Evolutionary conservation across 305 asterid species (phyloP).

Genomic region (Fraxinus platypoda): DNA sequence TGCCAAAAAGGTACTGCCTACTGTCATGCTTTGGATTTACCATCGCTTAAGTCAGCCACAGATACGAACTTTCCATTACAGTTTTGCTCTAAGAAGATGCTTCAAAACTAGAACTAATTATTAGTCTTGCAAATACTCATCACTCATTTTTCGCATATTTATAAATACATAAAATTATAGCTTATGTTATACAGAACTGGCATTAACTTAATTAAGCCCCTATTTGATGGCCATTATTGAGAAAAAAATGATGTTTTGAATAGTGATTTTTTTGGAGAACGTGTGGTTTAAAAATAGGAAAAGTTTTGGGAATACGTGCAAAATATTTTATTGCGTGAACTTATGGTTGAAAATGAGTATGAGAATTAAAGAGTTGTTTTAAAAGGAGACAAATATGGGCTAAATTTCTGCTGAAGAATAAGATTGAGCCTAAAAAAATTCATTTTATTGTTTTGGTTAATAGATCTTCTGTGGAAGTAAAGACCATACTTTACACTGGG

Average conservation of each 20-base stretch:
- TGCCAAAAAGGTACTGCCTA: slow-evolving; percentile 73
- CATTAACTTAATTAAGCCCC: too few relatives aligned
- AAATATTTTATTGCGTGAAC: too few relatives aligned
- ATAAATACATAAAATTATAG: slow-evolving; percentile 10
- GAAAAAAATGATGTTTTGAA: too few relatives aligned
- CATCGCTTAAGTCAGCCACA: background rate
- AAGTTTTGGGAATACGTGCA: too few relatives aligned
- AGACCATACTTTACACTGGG: slow-evolving; percentile 69
- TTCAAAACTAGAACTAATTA: background rate
- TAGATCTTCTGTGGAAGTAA: slow-evolving; percentile 87
- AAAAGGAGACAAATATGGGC: background rate
- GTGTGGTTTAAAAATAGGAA: too few relatives aligned
- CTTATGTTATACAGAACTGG: background rate
- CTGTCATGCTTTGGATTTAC: slow-evolving; percentile 3
- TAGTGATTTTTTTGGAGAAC: too few relatives aligned
- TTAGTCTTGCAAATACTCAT: background rate
- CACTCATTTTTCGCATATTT: background rate
- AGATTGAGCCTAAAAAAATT: background rate
- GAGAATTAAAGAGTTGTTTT: too few relatives aligned
- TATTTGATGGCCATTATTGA: too few relatives aligned
- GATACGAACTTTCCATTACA: background rate
- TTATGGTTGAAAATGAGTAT: too few relatives aligned
- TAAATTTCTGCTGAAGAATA: background rate
- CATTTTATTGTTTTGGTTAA: slow-evolving; percentile 22
- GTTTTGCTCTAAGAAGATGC: background rate